Percentiles rank a stretch among this genome's conserved stretches.
Conservation (phyloP, 805 yeast species). For the Sugiyamaella valdiviana region DNA sequence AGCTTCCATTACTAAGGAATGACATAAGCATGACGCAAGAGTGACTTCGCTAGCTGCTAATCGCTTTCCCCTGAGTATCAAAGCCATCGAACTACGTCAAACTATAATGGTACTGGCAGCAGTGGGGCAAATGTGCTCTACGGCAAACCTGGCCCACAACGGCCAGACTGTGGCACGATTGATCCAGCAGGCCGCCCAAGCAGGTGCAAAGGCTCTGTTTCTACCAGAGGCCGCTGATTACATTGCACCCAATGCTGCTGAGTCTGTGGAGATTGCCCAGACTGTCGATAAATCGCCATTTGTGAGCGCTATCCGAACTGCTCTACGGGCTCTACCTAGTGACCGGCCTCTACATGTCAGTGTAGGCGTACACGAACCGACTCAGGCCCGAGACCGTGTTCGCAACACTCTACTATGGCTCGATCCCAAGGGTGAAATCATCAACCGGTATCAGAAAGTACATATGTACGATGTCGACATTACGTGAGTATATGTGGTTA, state of each 20-base stretch:
- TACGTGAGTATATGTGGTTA: conserved; percentile 18
- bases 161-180: conserved; percentile 52
- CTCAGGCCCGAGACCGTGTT: conserved; percentile 40
- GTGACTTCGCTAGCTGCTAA: neutral
- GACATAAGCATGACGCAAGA: too few species aligned
- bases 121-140: conserved; percentile 80
- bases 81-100: neutral
- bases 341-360: conserved; percentile 56
- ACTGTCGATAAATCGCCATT: conserved; percentile 39
- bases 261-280: conserved; percentile 56
- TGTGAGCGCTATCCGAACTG: conserved; percentile 37
- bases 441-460: conserved; percentile 70
- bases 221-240: conserved; percentile 94
- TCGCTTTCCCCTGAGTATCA: neutral
- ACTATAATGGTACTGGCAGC: conserved; percentile 55
- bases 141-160: conserved; percentile 54
- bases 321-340: conserved; percentile 38
- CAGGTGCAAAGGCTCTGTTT: conserved; percentile 63
- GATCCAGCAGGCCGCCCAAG: conserved; percentile 54
- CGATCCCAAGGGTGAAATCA: conserved; percentile 54
- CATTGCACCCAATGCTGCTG: conserved; percentile 55
- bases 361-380: conserved; percentile 85
- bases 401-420: conserved; percentile 73
- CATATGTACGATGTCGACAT: conserved; percentile 88
- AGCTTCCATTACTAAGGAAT: too few species aligned